Evolutionary conservation across 768 basidiomycete genomes (phyloP).

Genomic region (Dioszegia crocea): DNA sequence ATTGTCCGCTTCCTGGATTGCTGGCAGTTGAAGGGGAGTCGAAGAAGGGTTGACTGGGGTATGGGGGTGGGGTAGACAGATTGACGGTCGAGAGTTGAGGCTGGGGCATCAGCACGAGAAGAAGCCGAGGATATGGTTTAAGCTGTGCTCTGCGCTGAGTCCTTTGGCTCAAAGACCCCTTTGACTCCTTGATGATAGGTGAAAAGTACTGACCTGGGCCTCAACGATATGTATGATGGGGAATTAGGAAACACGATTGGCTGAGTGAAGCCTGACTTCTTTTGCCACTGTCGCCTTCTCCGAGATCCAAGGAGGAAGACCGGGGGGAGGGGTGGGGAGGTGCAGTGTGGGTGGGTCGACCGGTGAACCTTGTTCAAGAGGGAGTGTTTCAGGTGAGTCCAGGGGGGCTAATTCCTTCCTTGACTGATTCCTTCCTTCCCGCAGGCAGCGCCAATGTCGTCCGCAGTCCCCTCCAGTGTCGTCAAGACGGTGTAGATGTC

Average conservation of each 20-base stretch:
- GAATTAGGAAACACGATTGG: neutral
- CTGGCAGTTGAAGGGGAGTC: conserved; percentile 1
- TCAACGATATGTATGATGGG: conserved; percentile 2
- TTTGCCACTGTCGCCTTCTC: too few species aligned
- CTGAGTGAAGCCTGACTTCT: neutral
- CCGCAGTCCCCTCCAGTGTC: too few species aligned
- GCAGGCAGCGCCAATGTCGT: too few species aligned
- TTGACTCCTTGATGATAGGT: neutral
- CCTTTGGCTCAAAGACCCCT: neutral
- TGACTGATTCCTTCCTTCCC: too few species aligned
- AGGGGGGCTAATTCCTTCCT: too few species aligned
- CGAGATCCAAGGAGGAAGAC: too few species aligned
- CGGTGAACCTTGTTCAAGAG: too few species aligned
- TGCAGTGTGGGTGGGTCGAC: too few species aligned
- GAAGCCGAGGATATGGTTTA: neutral
- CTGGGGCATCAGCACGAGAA: neutral
- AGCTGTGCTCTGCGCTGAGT: neutral
- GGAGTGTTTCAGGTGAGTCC: too few species aligned
- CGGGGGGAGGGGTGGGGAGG: too few species aligned
- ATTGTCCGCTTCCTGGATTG: conserved; percentile 1
- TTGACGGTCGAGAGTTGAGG: conserved; percentile 1
- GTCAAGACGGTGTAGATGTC: too few species aligned
- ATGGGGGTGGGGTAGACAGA: conserved; percentile 8
- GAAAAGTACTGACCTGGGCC: neutral
- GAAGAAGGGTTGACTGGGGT: neutral